Evolutionary conservation across 805 yeast species (phyloP).

Genomic region (Kurtzmaniella fragi): DNA sequence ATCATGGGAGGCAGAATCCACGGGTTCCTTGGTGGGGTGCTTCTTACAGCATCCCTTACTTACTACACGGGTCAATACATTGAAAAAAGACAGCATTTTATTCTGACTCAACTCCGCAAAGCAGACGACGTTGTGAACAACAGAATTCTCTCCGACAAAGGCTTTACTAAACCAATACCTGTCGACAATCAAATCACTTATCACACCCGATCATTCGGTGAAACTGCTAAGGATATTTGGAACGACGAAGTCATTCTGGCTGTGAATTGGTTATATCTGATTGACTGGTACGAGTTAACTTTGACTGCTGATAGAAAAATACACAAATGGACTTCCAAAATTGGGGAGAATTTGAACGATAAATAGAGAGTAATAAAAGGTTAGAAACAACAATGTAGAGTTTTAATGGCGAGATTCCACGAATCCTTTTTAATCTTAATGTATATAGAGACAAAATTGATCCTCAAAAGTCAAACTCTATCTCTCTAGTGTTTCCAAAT

Average conservation of each 20-base stretch:
- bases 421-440: too few species aligned
- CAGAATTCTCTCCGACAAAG: constrained; percentile 46
- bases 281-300: constrained; percentile 44
- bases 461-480: too few species aligned
- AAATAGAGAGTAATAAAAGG: too few species aligned
- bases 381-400: too few species aligned
- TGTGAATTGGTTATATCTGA: constrained; percentile 59
- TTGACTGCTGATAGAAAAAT: constrained; percentile 29
- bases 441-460: too few species aligned
- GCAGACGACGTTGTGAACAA: constrained; percentile 49
- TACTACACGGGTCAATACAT: constrained; percentile 59
- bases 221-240: constrained; percentile 76
- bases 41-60: constrained; percentile 57
- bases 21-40: constrained; percentile 47
- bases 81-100: constrained; percentile 39
- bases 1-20: constrained; percentile 39
- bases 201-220: constrained; percentile 38
- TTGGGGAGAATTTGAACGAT: constrained; percentile 5
- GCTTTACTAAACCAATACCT: constrained; percentile 41
- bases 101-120: constrained; percentile 43
- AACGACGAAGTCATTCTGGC: constrained; percentile 62
- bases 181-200: constrained; percentile 22
- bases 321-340: constrained; percentile 22
- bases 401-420: too few species aligned
- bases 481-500: too few species aligned